Conservation (phyloP, 305 asterid species). For the Fraxinus dipetala region DNA sequence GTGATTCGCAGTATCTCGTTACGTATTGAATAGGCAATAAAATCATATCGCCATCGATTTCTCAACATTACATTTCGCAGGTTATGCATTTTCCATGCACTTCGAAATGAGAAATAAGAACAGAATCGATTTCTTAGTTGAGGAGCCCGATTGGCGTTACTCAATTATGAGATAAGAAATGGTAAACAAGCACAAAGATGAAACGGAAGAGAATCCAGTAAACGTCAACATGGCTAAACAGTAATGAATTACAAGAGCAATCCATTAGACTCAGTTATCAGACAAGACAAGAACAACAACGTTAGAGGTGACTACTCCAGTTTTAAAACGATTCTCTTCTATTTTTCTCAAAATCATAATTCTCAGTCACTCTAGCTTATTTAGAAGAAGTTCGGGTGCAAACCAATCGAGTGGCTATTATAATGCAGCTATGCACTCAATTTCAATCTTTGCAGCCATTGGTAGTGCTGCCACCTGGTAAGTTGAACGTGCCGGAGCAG, state of each 20-base stretch:
- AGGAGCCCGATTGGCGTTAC: neutral
- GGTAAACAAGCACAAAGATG: neutral
- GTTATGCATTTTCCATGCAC: neutral
- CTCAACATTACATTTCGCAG: neutral
- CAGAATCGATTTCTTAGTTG: neutral
- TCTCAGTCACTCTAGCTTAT: slow-evolving; percentile 14
- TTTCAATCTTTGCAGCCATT: slow-evolving; percentile 54
- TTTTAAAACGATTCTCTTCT: neutral
- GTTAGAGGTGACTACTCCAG: neutral
- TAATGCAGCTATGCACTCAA: slow-evolving; percentile 48
- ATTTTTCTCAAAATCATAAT: neutral
- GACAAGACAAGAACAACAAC: neutral
- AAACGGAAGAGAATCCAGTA: neutral
- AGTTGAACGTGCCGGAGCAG: slow-evolving; percentile 94
- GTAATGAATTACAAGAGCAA: neutral
- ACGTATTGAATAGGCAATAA: too few relatives aligned
- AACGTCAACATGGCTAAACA: neutral
- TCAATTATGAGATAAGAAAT: neutral
- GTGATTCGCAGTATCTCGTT: too few relatives aligned
- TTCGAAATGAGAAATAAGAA: neutral
- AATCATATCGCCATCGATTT: too few relatives aligned
- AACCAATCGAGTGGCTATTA: slow-evolving; percentile 14
- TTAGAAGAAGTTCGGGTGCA: slow-evolving; percentile 9
- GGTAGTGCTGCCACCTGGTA: slow-evolving; percentile 94
- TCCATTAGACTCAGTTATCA: neutral